Conservation (phyloP, 2,329 filamentous ascomycete genomes). For the Elsinoe arachidis region DNA sequence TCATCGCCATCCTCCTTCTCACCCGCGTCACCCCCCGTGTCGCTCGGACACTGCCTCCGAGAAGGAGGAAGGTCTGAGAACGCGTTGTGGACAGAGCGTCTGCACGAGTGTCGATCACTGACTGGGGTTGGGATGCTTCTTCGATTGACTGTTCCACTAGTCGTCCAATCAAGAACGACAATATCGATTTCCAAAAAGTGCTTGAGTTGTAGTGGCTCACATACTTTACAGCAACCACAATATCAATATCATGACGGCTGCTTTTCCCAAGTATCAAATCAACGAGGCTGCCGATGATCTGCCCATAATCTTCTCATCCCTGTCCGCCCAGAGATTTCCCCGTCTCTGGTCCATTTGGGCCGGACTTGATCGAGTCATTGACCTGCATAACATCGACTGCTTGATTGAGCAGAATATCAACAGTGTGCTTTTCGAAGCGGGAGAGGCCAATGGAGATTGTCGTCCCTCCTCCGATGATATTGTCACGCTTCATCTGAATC, state of each 20-base stretch:
- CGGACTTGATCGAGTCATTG: not conserved
- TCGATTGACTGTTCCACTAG: not conserved
- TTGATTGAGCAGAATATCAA: not conserved
- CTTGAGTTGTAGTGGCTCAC: not conserved
- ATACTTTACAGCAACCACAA: not conserved
- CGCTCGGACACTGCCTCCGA: not conserved
- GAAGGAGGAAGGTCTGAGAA: not conserved
- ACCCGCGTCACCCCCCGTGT: not conserved
- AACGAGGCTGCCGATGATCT: too few species aligned
- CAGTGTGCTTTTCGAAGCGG: not conserved
- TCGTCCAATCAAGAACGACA: not conserved
- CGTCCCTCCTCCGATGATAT: not conserved
- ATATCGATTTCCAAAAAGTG: not conserved
- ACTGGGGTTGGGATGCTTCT: not conserved
- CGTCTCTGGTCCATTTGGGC: not conserved
- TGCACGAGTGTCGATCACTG: constrained; percentile 4
- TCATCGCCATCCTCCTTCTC: not conserved
- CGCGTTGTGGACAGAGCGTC: constrained; percentile 6
- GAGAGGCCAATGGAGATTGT: not conserved
- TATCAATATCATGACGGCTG: not conserved
- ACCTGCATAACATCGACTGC: not conserved
- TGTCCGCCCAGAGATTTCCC: not conserved
- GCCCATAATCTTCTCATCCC: not conserved
- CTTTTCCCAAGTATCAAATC: too few species aligned
- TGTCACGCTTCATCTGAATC: not conserved